Evolutionary conservation across 2,329 filamentous ascomycete genomes (phyloP), one percentile per base, ranked within the genome.

Genomic region (Emmonsiellopsis sp.): DNA sequence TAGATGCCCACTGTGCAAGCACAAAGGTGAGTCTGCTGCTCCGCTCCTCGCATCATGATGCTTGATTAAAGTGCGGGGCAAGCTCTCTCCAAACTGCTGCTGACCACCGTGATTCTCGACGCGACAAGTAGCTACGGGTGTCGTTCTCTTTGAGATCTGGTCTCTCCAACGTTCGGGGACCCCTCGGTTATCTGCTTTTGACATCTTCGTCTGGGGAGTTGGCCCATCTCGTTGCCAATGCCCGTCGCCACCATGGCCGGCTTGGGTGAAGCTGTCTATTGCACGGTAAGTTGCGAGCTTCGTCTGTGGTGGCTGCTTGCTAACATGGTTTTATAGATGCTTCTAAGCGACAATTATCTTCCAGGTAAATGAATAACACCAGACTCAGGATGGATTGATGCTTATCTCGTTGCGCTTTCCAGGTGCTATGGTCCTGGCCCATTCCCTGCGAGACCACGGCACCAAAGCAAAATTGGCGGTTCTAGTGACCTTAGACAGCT

Each of bases 361-460:
- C 92, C 93, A 69, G 91, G 91, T 94, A 77, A 65, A 73, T 94
- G 77, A 65, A 73, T 70, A 42, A 56, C 56, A 57, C 47, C 26
- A 20, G 35, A 40, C n/a, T 13, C 10, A 13, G 43, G 38, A 44
- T 49, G 10, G 31, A 44, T 54, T 20, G 40, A 15, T 34, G 53
- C n/a, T 56, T 49, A 43, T 49, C 40, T 52, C 52, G 50, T 57
- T 41, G 15, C 37, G 58, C 60, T 51, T 50, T 58, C 47, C 60
- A 95, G 92, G 93, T 70, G 92, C 91, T 56, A 83, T 93, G 62
- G 91, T 98, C 46, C 83, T 98, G 59, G 91, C 90, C 57, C 91
- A 97, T 75, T 97, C 93, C 35, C 77, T 98, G 54, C 87, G 89
- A 71, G 93, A 98, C 84, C 86, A 84, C 63, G 89, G 89, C 54